These are phyloP conservation scores for Claviceps sorghi DNA, from an alignment of 2,329 filamentous ascomycete genomes.

Conservation along the genomic window DNA sequence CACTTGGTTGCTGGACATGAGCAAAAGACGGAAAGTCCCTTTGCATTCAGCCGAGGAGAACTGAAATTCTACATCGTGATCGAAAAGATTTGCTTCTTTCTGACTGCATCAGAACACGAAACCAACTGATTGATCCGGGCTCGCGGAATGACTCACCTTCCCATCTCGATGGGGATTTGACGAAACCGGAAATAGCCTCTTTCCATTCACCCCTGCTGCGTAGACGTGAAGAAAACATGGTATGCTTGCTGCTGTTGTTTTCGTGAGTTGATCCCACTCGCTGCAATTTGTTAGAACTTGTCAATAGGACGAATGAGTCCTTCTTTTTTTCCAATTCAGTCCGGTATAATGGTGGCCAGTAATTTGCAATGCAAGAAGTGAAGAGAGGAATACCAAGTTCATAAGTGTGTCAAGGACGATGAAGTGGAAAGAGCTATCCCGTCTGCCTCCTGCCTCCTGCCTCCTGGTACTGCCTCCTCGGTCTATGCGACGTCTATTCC, in stretches of 20 bases:
- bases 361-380: neutral
- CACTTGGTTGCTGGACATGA: conserved; percentile 25
- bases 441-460: neutral
- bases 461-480: neutral
- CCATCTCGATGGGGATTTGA: conserved; percentile 9
- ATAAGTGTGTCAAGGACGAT: too few species aligned
- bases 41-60: conserved; percentile 9
- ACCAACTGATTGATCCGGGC: neutral
- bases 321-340: too few species aligned
- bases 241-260: neutral
- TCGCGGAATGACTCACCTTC: conserved; percentile 9
- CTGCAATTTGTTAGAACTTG: neutral
- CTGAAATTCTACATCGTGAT: conserved; percentile 31
- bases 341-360: neutral
- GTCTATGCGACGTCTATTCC: neutral
- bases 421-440: conserved; percentile 3
- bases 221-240: conserved; percentile 26
- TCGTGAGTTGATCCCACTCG: neutral
- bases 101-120: conserved; percentile 11
- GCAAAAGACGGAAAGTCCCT: conserved; percentile 21
- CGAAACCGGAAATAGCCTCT: conserved; percentile 15
- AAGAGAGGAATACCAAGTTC: neutral
- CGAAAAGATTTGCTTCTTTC: conserved; percentile 24
- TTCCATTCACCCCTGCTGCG: conserved; percentile 23
- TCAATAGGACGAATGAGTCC: neutral